Evolutionary conservation across 2,329 filamentous ascomycete species (phyloP).

Genomic region (Sclerotiophoma versabilis): DNA sequence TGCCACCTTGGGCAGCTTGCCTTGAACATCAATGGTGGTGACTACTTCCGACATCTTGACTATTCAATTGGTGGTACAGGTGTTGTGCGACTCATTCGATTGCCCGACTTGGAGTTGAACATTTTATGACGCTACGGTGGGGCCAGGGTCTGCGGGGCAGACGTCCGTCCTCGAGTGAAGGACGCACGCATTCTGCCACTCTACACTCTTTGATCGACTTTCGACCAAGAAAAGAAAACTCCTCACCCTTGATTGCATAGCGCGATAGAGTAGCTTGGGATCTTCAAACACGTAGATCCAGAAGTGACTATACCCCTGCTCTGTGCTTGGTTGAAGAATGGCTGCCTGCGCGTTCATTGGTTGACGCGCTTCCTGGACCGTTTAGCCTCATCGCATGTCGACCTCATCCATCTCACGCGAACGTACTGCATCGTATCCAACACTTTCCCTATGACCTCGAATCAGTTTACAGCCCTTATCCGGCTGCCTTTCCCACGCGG

Average conservation of each 20-base stretch:
- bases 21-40: slow-evolving; percentile 44
- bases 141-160: slow-evolving; percentile 17
- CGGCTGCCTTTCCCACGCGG: slow-evolving; percentile 87
- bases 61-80: neutral
- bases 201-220: neutral
- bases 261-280: neutral
- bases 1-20: slow-evolving; percentile 57
- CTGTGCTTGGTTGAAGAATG: slow-evolving; percentile 8
- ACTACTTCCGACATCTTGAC: slow-evolving; percentile 27
- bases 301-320: neutral
- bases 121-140: slow-evolving; percentile 25
- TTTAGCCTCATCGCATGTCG: slow-evolving; percentile 10
- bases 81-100: slow-evolving; percentile 12
- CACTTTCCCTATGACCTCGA: slow-evolving; percentile 30
- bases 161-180: neutral
- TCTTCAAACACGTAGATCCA: neutral
- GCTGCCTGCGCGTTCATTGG: slow-evolving; percentile 8
- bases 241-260: neutral
- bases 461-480: slow-evolving; percentile 76
- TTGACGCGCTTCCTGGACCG: neutral
- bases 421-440: neutral
- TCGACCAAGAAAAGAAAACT: neutral
- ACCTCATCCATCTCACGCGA: slow-evolving; percentile 14
- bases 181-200: neutral
- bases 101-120: slow-evolving; percentile 27